Base-by-base conservation (phyloP, 345 rosid genomes). In the Turritis glabra region DNA sequence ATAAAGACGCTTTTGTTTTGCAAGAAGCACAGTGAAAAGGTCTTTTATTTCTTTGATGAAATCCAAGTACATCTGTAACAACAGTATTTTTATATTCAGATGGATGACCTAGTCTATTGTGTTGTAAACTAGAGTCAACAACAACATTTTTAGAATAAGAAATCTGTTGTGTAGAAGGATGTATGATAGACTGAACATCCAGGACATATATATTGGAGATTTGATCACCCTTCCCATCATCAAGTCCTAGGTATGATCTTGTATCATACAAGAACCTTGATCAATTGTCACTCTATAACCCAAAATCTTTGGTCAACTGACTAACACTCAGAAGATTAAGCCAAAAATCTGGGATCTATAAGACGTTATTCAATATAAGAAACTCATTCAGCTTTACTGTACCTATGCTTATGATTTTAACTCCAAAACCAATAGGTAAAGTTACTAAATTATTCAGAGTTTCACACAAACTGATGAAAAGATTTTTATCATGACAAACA, bases 331-430 rank as follows among this genome's bases (percentile, higher is more conserved):
- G 1, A 0, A 53, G 10, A 25, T 13, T 53, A 0, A 53, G 1
- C 0, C 33, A 2, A 1, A 53, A 53, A 5, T 53, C 11, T 0
- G 11, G 33, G 0, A 51, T 51, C 0, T 11, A 51, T 0, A 51
- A 17, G 0, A 50, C 29, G 22, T 48, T 22, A 11, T 11, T 50
- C n/a, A 50, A 4, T 0, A 22, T 0, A 0, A 47, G 14, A 3
- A 0, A 1, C 3, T 47, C 25, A 47, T 3, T 47, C 11, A 47
- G 1, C 2, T 11, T 11, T 0, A 50, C 3, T 1, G 6, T 5
- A 1, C n/a, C 27, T 21, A 50, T 50, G 0, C 29, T 0, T 3
- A 3, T 11, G 2, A 50, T 50, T 0, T 50, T 2, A 0, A 22
- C 8, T 3, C 55, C n/a, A 50, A 19, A 9, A 19, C 54, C 27